Conservation (phyloP, 345 rosid genomes). For the Excoecaria agallocha region DNA sequence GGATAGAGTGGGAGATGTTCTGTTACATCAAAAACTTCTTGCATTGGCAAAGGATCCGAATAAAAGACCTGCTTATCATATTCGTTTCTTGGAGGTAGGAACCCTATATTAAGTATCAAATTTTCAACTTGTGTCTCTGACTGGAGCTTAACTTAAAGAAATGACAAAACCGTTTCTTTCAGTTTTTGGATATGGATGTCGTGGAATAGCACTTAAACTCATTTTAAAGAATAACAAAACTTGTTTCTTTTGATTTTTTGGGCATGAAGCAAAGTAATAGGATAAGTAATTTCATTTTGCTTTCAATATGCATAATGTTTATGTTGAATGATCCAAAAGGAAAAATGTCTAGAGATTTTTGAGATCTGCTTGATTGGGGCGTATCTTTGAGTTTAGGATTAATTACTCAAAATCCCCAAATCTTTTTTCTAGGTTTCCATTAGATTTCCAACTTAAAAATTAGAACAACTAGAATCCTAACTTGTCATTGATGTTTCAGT, state of each 20-base stretch:
- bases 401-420: too few relatives aligned
- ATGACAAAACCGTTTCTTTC: neutral
- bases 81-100: slow-evolving; percentile 64
- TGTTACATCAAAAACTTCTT: slow-evolving; percentile 58
- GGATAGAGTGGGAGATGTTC: slow-evolving; percentile 64
- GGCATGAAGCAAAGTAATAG: neutral
- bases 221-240: neutral
- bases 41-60: slow-evolving; percentile 56
- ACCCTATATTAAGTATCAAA: neutral
- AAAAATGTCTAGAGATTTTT: neutral
- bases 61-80: slow-evolving; percentile 54
- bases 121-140: neutral
- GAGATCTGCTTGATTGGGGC: neutral
- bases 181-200: neutral
- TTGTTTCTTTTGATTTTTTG: neutral
- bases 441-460: too few relatives aligned
- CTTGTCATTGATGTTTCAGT: too few relatives aligned
- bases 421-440: too few relatives aligned
- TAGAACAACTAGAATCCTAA: too few relatives aligned
- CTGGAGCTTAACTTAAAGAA: neutral
- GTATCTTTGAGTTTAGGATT: too few relatives aligned
- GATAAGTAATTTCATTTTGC: neutral
- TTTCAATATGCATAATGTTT: neutral
- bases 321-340: neutral
- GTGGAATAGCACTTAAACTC: neutral